Percentiles rank a stretch among this genome's conserved stretches.
Conservation (phyloP, 2,329 filamentous ascomycete genomes). For the Pestalotiopsis fici region DNA sequence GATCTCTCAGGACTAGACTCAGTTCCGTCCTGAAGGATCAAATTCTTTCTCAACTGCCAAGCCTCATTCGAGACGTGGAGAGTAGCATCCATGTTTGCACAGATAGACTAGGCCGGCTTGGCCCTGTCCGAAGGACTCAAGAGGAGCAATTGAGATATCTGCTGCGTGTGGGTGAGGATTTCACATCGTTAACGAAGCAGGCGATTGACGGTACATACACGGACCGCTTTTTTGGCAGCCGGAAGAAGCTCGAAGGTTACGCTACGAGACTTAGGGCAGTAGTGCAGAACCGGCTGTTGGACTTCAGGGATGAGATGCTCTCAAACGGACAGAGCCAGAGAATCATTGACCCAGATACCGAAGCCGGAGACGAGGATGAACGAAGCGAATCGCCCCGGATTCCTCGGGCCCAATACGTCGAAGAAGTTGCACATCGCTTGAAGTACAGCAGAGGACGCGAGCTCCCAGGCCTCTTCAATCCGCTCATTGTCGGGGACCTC, state of each 20-base stretch:
- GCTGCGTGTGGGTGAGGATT: conserved; percentile 24
- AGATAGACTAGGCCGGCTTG: conserved; percentile 22
- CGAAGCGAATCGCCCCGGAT: neutral
- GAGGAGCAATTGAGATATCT: conserved; percentile 29
- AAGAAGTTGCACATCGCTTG: conserved; percentile 19
- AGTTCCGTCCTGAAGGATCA: conserved; percentile 24
- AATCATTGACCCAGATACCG: conserved; percentile 10
- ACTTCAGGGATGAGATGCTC: conserved; percentile 24
- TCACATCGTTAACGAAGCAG: conserved; percentile 21
- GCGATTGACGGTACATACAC: conserved; percentile 29
- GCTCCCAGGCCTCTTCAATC: conserved; percentile 27
- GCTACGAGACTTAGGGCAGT: conserved; percentile 23
- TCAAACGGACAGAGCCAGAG: conserved; percentile 17
- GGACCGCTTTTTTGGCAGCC: conserved; percentile 26
- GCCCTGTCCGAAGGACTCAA: conserved; percentile 18
- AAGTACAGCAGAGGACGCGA: conserved; percentile 24
- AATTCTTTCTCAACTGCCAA: conserved; percentile 30
- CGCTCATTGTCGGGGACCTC: conserved; percentile 24
- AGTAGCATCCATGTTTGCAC: conserved; percentile 20
- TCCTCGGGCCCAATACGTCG: conserved; percentile 12
- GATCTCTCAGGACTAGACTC: conserved; percentile 22
- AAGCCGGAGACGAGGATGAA: neutral
- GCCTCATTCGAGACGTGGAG: conserved; percentile 30
- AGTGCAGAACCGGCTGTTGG: conserved; percentile 20
- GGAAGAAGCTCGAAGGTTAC: conserved; percentile 14